Conservation (phyloP, 148 eudicot species). For the Drosera capensis region DNA sequence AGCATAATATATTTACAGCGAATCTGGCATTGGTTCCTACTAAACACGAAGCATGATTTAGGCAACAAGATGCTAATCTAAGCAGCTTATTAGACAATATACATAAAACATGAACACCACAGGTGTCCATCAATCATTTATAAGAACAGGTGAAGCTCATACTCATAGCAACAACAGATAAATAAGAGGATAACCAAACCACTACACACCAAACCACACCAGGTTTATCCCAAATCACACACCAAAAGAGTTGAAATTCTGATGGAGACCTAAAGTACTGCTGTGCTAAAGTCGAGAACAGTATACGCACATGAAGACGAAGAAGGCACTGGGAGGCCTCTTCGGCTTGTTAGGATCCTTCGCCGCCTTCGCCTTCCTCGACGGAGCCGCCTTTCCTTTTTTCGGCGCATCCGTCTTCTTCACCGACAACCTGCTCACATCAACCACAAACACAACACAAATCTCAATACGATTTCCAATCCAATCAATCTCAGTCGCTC, state of each 20-base stretch:
- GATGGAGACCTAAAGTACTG: neutral
- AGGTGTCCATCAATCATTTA: no score
- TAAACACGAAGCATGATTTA: no score
- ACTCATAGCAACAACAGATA: no score
- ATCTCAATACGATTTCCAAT: neutral
- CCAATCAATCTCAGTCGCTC: no score
- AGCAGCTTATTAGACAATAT: no score
- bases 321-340: slow-evolving; percentile 56
- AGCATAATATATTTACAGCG: no score
- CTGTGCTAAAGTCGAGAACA: neutral
- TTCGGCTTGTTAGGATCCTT: slow-evolving; percentile 69
- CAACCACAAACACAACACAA: neutral
- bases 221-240: neutral
- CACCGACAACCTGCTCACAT: slow-evolving; percentile 27
- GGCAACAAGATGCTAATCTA: no score
- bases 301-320: slow-evolving; percentile 34
- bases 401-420: slow-evolving; percentile 13
- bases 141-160: no score
- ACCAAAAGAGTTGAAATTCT: neutral
- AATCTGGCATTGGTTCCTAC: no score
- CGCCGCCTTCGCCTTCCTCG: slow-evolving; percentile 23
- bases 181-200: no score
- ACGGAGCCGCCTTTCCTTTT: slow-evolving; percentile 12
- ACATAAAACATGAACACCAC: no score
- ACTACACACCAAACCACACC: no score